Evolutionary conservation across 176 grass and related monocot species (phyloP), one percentile per base, ranked within the genome.

Genomic region (Ampelocalamus luodianensis): DNA sequence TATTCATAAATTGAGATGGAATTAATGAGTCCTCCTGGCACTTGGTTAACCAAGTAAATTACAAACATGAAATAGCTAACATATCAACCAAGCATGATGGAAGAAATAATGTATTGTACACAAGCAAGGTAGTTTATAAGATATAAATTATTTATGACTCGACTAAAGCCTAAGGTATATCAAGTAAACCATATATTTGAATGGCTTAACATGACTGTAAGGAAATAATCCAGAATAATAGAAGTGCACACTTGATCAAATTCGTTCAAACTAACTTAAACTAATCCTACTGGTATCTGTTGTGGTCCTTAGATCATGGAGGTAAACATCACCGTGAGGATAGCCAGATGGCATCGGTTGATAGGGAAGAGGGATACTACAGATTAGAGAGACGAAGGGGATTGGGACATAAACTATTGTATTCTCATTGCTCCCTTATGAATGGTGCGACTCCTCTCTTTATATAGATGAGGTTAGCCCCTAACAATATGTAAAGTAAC

Each of bases 1-100:
- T 55, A 80, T 80, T 50, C 10, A 81, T 64, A 44, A 53, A 59
- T 26, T 74, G 46, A 40, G 79, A 81, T n/a, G 37, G 78, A 82
- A 46, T 27, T 4, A 58, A 49, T 65, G 5, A 38, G n/a, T n/a
- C n/a, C 65, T 72, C 15, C 3, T 71, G 13, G 7, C 12, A 71
- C 20, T 78, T 74, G 69, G 39, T 69, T 68, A 70, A 69, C 78
- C 18, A 68, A 37, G 67, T 78, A 83, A 39, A 27, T 54, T 18
- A 58, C 1, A 60, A 66, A 74, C 18, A 72, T 27, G 22, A 38
- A 39, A 53, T 26, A 81, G n/a, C 24, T 51, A 37, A 53, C 32
- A 81, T 23, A 68, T n/a, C 23, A 79, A 66, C 38, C 4, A 72
- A 81, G 8, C 5, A 65, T 46, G 24, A 58, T 45, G 24, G 20